Conservation (phyloP, 1,284 basidiomycete species). For the Ceratobasidium sp. region DNA sequence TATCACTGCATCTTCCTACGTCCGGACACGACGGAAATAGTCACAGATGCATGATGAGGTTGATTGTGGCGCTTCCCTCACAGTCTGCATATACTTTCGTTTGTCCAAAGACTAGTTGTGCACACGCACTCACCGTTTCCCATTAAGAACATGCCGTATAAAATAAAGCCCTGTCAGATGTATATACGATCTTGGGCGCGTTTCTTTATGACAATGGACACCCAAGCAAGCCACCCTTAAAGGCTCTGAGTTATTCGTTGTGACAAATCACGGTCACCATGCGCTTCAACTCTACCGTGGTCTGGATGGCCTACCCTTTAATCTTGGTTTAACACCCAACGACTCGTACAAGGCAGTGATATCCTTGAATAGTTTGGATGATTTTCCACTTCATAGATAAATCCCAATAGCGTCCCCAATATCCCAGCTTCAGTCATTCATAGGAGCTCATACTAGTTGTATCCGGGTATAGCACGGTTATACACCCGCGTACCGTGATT, state of each 20-base stretch:
- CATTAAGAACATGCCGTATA: slow-evolving; percentile 39
- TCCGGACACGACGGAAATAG: too few species aligned
- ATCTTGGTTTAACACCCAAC: slow-evolving; percentile 26
- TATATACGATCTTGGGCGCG: slow-evolving; percentile 28
- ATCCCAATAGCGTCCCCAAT: neutral
- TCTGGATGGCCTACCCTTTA: slow-evolving; percentile 31
- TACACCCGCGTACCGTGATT: too few species aligned
- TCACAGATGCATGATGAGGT: slow-evolving; percentile 37
- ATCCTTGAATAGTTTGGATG: slow-evolving; percentile 22
- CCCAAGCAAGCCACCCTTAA: slow-evolving; percentile 37
- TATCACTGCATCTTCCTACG: too few species aligned
- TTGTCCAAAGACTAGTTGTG: neutral
- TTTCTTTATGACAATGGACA: slow-evolving; percentile 20
- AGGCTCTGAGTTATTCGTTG: neutral
- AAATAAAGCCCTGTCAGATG: slow-evolving; percentile 35
- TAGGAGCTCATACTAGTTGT: too few species aligned
- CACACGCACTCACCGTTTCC: slow-evolving; percentile 30
- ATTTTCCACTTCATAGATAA: neutral
- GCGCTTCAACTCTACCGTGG: slow-evolving; percentile 38
- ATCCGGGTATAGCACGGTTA: too few species aligned
- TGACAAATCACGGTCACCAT: neutral
- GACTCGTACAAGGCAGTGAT: slow-evolving; percentile 36
- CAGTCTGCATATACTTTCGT: slow-evolving; percentile 1
- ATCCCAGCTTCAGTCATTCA: too few species aligned
- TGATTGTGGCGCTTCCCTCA: slow-evolving; percentile 40